Evolutionary conservation across 192 early-diverging fungal genomes (phyloP), one percentile per base, ranked within the genome.

Genomic region (Mycoemilia scoparia): DNA sequence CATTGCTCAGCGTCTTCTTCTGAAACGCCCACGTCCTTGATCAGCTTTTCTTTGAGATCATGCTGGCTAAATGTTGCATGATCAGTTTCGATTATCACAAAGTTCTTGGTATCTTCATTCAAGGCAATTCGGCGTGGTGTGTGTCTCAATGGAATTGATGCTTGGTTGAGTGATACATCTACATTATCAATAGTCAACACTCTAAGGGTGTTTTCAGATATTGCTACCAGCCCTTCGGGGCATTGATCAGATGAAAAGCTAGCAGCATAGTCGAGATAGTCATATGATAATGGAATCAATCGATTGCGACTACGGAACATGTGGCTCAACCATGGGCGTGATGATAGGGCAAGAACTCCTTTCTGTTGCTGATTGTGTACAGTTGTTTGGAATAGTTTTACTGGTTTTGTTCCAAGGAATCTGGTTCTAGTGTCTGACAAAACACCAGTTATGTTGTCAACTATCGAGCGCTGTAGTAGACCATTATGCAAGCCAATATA

Each of bases 401-500:
- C 84, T 1, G 79, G 54, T n/a, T 70, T 65, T 7, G 87, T 62
- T 6, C 91, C 95, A 19, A 96, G 51, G 33, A 96, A 83, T 13
- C 87, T 67, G 34, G 74, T 69, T 4, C 91, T 71, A 9, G 83
- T 68, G 27, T 87, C 84, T 8, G 71, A 75, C 16, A 99, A 53
- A 29, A 71, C 68, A 7, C 89, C 91, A 0, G 85, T 80, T 24
- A 76, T 63, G 5, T 50, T 73, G 45, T 96, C 95, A 21, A 99
- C 54, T 1, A 71, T 64, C 0, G 87, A 83, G 5, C 91, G 81
- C 32, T 93, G 53, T 23, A 95, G 55, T 18, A 95, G 64, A 34
- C 95, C 95, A 52, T 87, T 89, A 24, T 63, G 66, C 38, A 96
- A 63, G 30, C 95, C 95, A 38, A 84, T 81, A 46, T 87, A 78